phyloP scores from a whole-genome alignment of 2,329 filamentous ascomycete species.

The Pestalotiopsis sp. region DNA sequence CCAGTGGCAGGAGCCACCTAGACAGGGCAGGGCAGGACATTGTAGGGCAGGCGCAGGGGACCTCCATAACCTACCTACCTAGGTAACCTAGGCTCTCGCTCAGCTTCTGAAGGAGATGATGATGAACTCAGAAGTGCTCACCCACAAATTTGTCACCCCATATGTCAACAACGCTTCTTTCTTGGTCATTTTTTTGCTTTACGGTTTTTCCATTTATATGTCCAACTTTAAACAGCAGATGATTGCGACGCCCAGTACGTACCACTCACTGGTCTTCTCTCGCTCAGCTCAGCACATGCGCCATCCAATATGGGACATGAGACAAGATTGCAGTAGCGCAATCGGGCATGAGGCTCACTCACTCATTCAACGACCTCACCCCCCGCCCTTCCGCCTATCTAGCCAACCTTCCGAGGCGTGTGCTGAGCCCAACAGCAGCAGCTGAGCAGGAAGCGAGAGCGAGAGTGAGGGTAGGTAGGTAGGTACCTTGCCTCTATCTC shows the following conservation, averaged over 20 bases:
- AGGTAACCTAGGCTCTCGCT: not conserved
- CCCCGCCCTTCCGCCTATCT: not conserved
- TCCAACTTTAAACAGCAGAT: not conserved
- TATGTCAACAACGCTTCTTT: not conserved
- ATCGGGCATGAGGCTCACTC: slow-evolving; percentile 1
- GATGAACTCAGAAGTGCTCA: not conserved
- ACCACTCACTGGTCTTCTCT: not conserved
- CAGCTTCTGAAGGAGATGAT: not conserved
- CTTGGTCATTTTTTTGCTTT: not conserved
- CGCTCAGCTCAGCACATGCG: not conserved
- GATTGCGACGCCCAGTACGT: not conserved
- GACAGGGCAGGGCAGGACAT: no score
- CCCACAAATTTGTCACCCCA: not conserved
- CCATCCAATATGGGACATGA: slow-evolving; percentile 5
- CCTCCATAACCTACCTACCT: no score
- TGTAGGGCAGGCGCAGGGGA: no score
- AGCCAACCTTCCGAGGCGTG: not conserved
- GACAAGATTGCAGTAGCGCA: slow-evolving; percentile 2
- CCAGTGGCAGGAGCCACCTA: no score
- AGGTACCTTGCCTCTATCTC: not conserved
- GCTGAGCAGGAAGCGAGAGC: not conserved
- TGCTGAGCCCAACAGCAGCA: not conserved
- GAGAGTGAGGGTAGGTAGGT: not conserved
- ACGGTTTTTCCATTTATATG: not conserved
- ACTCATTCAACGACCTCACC: not conserved